Percentiles rank a stretch among this genome's conserved stretches.
These are phyloP conservation scores for Paxillus involutus DNA, from an alignment of 768 basidiomycete genomes.

Conservation along the genomic window DNA sequence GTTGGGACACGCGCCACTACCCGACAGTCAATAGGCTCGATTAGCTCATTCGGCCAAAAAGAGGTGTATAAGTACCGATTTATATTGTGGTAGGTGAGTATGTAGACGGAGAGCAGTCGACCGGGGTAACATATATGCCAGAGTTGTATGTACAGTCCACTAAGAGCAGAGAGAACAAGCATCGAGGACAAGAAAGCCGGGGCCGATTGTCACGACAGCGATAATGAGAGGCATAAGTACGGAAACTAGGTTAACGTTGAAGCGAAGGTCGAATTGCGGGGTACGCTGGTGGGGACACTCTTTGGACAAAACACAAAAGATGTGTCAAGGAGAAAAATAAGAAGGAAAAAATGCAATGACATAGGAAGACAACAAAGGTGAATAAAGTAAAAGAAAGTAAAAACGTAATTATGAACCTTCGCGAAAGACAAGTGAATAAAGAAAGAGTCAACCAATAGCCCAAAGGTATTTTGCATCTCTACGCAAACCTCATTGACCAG, in stretches of 20 bases:
- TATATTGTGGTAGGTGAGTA: constrained; percentile 1
- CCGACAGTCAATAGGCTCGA: neutral
- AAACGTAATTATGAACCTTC: constrained; percentile 26
- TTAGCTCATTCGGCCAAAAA: constrained; percentile 10
- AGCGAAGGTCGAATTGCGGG: constrained; percentile 28
- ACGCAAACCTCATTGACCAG: constrained; percentile 2
- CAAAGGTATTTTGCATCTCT: constrained; percentile 36
- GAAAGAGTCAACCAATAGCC: constrained; percentile 64
- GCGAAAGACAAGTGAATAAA: constrained; percentile 47
- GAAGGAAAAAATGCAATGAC: constrained; percentile 32
- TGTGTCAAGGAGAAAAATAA: constrained; percentile 33
- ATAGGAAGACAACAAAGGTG: constrained; percentile 26
- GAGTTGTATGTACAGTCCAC: constrained; percentile 24
- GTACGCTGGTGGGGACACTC: constrained; percentile 22
- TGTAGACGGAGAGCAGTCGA: constrained; percentile 10
- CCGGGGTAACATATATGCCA: constrained; percentile 19
- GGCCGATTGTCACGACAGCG: constrained; percentile 22
- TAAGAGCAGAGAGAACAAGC: constrained; percentile 15
- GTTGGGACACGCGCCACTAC: no score
- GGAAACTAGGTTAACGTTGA: constrained; percentile 21
- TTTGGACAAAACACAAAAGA: constrained; percentile 20
- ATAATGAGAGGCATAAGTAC: constrained; percentile 32
- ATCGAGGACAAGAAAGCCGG: constrained; percentile 23
- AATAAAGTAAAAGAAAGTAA: constrained; percentile 27
- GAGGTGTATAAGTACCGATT: constrained; percentile 11